Conservation (phyloP, 2,329 filamentous ascomycete genomes). For the Pseudogymnoascus sp. region DNA sequence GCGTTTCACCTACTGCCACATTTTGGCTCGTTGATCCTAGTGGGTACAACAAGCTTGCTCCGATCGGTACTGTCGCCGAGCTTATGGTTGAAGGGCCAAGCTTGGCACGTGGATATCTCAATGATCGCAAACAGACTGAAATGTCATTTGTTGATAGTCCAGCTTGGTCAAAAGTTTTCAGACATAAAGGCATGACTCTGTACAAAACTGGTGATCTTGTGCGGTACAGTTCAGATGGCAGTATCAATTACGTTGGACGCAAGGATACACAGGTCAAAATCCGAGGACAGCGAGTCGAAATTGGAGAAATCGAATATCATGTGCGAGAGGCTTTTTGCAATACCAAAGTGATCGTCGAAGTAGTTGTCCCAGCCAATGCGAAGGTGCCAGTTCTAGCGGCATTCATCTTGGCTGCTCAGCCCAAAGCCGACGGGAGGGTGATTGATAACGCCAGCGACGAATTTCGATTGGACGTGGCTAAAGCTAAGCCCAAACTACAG, state of each 20-base stretch:
- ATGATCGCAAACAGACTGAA: constrained; percentile 46
- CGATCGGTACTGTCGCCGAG: not conserved
- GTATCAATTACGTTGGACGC: constrained; percentile 48
- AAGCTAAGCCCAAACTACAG: no score
- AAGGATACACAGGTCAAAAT: constrained; percentile 55
- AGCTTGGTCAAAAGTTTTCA: constrained; percentile 8
- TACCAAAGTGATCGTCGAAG: no score
- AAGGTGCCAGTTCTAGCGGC: no score
- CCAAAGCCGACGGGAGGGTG: no score
- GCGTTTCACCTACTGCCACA: no score
- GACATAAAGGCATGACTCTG: no score
- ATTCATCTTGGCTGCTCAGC: no score
- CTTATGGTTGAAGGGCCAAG: constrained; percentile 35
- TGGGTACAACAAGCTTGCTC: not conserved
- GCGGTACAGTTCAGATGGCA: constrained; percentile 40
- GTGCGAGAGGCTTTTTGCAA: no score
- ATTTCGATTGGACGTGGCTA: no score
- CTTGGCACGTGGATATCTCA: constrained; percentile 51
- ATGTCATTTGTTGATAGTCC: constrained; percentile 41
- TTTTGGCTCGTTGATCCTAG: no score
- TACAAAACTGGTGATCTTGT: constrained; percentile 56
- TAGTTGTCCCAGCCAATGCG: no score
- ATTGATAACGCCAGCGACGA: no score
- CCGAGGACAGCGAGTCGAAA: constrained; percentile 17
- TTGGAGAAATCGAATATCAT: constrained; percentile 16